Evolutionary conservation across 1,284 basidiomycete genomes (phyloP).

Genomic region (Pseudozyma hubeiensis): DNA sequence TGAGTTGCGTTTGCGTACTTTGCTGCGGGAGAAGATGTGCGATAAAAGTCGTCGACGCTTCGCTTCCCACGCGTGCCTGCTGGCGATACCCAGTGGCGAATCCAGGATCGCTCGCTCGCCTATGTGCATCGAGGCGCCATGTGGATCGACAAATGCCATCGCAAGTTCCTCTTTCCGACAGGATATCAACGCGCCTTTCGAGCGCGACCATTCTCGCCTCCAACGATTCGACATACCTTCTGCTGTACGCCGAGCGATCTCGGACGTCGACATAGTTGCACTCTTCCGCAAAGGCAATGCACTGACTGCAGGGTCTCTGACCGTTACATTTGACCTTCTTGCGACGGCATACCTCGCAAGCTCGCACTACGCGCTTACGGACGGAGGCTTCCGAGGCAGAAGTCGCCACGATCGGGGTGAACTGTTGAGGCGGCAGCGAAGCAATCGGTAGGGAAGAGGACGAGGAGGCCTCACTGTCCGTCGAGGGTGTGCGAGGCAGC

Average conservation of each 20-base stretch:
- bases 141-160: neutral
- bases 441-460: constrained; percentile 1
- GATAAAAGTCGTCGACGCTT: neutral
- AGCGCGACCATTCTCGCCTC: constrained; percentile 40
- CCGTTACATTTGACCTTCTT: constrained; percentile 60
- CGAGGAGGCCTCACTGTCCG: constrained; percentile 4
- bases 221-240: constrained; percentile 51
- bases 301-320: constrained; percentile 49
- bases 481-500: constrained; percentile 4
- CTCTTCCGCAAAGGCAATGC: constrained; percentile 43
- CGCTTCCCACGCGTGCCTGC: neutral
- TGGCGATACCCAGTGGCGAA: neutral
- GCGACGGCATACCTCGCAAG: constrained; percentile 53
- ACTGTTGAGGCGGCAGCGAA: neutral
- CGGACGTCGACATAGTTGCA: constrained; percentile 51
- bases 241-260: constrained; percentile 47
- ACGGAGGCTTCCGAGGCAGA: constrained; percentile 22
- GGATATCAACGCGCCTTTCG: constrained; percentile 16
- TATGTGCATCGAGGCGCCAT: neutral
- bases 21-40: too few species aligned
- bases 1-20: neutral
- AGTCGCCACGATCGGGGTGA: neutral
- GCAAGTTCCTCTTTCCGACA: neutral
- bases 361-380: constrained; percentile 46
- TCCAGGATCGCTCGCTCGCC: constrained; percentile 10